Conservation (phyloP, 306 rosid genomes). For the Cucumis cinereus region DNA sequence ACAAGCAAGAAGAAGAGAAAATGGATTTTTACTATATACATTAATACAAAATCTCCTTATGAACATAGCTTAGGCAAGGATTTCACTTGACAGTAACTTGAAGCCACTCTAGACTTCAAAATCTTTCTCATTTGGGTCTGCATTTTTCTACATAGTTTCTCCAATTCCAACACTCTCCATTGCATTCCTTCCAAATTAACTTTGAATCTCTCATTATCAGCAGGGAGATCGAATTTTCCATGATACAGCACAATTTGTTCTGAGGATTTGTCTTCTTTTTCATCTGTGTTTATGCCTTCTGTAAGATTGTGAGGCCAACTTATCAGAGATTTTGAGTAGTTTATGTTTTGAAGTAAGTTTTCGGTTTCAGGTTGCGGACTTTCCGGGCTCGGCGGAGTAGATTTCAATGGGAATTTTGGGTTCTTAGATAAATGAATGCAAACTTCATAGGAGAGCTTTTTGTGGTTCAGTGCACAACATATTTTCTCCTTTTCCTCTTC, state of each 20-base stretch:
- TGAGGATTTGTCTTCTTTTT: constrained; percentile 25
- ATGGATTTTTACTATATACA: background rate
- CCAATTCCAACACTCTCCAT: constrained; percentile 73
- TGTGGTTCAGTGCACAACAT: constrained; percentile 48
- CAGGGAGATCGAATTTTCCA: constrained; percentile 35
- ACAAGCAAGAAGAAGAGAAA: background rate
- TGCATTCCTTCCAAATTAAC: constrained; percentile 90
- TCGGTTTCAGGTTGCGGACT: constrained; percentile 50
- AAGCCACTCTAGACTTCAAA: constrained; percentile 36
- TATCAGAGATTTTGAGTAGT: constrained; percentile 20
- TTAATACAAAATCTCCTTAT: constrained; percentile 10
- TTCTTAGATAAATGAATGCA: constrained; percentile 50
- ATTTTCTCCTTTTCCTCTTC: constrained; percentile 65
- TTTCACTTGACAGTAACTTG: constrained; percentile 40
- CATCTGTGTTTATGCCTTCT: constrained; percentile 19
- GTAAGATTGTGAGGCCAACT: constrained; percentile 30
- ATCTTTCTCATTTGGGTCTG: constrained; percentile 67
- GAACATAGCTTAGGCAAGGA: constrained; percentile 88
- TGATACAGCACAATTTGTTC: constrained; percentile 62
- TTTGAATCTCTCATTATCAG: constrained; percentile 47
- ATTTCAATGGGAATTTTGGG: constrained; percentile 49
- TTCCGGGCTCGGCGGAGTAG: constrained; percentile 33
- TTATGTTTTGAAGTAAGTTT: constrained; percentile 28
- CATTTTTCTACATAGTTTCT: constrained; percentile 75
- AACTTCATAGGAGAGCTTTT: constrained; percentile 65